Evolutionary conservation across 306 rosid species (phyloP), one percentile per base, ranked within the genome.

Genomic region (Malus sieversii): DNA sequence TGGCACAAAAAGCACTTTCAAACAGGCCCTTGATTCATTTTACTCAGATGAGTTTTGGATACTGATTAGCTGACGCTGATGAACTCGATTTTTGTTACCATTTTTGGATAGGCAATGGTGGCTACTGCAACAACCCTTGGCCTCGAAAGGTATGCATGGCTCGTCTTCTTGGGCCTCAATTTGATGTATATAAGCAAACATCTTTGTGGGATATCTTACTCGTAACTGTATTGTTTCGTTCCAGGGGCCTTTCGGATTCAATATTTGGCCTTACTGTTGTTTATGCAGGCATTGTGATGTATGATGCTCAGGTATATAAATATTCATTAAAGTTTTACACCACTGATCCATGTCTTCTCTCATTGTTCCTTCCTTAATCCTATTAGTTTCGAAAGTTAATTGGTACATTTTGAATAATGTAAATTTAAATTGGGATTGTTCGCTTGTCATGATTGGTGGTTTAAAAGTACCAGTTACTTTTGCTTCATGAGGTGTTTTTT

Each of bases 261-360:
- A 80, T 90, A 81, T 95, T 92, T 76, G 97, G 97, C 73, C 80
- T 92, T 30, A 70, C 90, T 2, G 84, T 90, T 77, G 96, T 92
- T 67, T 95, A 92, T 88, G 98, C 98, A n/a, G 88, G 92, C 77
- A 90, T 95, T 52, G 53, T 86, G 83, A 95, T 95, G 97, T 95
- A 95, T 62, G 98, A 95, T 83, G 96, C 98, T 40, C 98, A 95
- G 98, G 98, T 92, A 81, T 92, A 81, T 77, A 61, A 70, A 71
- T 81, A 9, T 35, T 73, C 42, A 10, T 42, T 32, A 25, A n/a
- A 16, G 1, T 27, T 44, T 61, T 27, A 48, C 60, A 70, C 59
- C 4, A 25, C 32, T 40, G 13, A 67, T 27, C 35, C 12, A 30
- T 63, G 13, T 63, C 42, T 73, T 73, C 38, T 25, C 27, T 18